These are phyloP conservation scores for Aureobasidium sp. DNA, from an alignment of 2,329 filamentous ascomycete genomes.

Conservation along the genomic window DNA sequence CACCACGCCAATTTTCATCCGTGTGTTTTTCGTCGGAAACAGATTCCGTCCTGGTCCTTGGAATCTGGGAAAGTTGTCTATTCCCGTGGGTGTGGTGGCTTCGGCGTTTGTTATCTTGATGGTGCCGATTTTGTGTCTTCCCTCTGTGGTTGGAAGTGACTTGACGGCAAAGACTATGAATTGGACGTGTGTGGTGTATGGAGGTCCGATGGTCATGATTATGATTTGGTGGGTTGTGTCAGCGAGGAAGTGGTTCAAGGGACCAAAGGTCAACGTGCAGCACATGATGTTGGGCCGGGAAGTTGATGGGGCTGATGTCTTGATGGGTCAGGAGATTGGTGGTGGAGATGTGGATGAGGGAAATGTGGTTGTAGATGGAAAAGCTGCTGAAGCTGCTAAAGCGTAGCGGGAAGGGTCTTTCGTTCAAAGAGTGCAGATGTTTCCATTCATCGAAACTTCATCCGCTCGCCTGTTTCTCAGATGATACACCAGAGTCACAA, in stretches of 20 bases:
- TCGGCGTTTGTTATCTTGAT: slow-evolving; percentile 57
- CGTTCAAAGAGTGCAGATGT: too few relatives aligned
- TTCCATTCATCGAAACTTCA: too few relatives aligned
- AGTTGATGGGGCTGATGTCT: neutral
- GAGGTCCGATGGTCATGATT: slow-evolving; percentile 34
- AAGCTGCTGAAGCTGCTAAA: neutral
- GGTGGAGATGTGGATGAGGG: neutral
- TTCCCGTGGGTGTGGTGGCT: slow-evolving; percentile 51
- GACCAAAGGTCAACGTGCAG: slow-evolving; percentile 61
- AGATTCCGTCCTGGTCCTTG: slow-evolving; percentile 61
- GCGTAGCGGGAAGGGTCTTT: too few relatives aligned
- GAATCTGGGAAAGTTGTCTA: slow-evolving; percentile 56
- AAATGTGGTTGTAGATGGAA: neutral
- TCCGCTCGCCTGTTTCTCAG: too few relatives aligned
- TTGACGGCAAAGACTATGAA: slow-evolving; percentile 54
- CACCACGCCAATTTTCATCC: slow-evolving; percentile 52
- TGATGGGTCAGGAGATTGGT: neutral
- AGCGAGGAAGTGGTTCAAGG: slow-evolving; percentile 63
- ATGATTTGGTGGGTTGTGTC: slow-evolving; percentile 57
- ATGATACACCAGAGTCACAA: too few relatives aligned
- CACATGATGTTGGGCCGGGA: slow-evolving; percentile 31
- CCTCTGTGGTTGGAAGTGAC: slow-evolving; percentile 49
- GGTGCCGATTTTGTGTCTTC: slow-evolving; percentile 62
- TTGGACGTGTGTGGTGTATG: slow-evolving; percentile 62
- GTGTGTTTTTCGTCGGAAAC: slow-evolving; percentile 53